These are phyloP conservation scores for Clitoria ternatea DNA, from an alignment of 306 rosid species.

Conservation along the genomic window DNA sequence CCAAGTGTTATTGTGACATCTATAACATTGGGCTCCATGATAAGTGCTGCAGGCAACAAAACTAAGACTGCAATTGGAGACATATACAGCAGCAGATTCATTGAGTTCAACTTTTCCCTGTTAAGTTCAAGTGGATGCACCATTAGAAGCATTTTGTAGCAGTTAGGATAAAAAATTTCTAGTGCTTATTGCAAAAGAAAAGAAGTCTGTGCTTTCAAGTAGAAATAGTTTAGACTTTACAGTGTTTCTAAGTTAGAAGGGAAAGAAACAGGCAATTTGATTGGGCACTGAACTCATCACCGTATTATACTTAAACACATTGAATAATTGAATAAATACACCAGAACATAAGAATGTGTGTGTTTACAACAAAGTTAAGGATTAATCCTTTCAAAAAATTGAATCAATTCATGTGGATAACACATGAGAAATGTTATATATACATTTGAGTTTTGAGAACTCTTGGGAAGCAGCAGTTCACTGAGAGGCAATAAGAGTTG, in stretches of 20 bases:
- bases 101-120: slow-evolving; percentile 97
- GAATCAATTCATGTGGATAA: background rate
- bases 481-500: background rate
- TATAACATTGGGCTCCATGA: slow-evolving; percentile 85
- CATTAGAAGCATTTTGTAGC: slow-evolving; percentile 9
- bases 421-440: background rate
- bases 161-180: background rate
- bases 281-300: background rate
- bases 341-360: background rate
- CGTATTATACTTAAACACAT: background rate
- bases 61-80: slow-evolving; percentile 82
- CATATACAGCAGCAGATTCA: slow-evolving; percentile 94
- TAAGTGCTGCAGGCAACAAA: slow-evolving; percentile 78
- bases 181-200: background rate
- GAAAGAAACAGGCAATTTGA: background rate
- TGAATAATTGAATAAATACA: too few relatives aligned
- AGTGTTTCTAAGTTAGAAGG: background rate
- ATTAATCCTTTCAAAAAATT: background rate
- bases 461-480: background rate
- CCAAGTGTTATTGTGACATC: slow-evolving; percentile 60
- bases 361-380: background rate
- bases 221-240: background rate
- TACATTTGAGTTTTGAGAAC: background rate
- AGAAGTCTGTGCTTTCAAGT: background rate
- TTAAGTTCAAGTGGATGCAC: slow-evolving; percentile 23